Evolutionary conservation across 441 rosid genomes (phyloP), one percentile per base, ranked within the genome.

Genomic region (Populus tomentosa): DNA sequence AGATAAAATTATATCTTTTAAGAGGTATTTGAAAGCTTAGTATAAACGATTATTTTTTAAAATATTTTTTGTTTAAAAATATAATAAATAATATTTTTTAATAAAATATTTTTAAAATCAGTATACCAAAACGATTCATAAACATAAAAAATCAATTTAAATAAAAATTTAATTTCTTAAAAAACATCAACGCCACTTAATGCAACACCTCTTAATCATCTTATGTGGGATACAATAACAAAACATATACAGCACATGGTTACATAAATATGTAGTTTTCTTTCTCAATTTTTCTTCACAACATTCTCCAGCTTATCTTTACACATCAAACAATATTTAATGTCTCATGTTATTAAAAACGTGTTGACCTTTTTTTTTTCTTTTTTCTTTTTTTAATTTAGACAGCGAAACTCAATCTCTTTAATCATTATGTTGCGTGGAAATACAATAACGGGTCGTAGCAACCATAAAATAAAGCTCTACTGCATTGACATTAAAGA

Each of bases 41-140:
- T 6, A 33, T n/a, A n/a, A n/a, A 0, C 0, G 1, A 33, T 33
- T 33, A 0, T 33, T 33, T 6, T 32, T 6, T 0, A 33, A 33
- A 33, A 1, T 33, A 33, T 5, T 33, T 33, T 33, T 33, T 1
- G 0, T 1, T 32, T 1, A 33, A 0, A 33, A 33, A 33, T 33
- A 6, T 0, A 33, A 6, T 1, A 33, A 33, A 33, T 33, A 33
- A 33, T 33, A 5, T 33, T 33, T 6, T 5, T 33, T 33, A 1
- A 6, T 0, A 33, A 33, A 33, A 5, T 6, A 33, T 33, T 33
- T 33, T 33, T 1, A 33, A 33, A 33, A 33, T 33, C 35, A 33
- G 0, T 0, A 6, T 1, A 6, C 6, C 0, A 6, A 33, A 33
- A 1, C 0, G 0, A 6, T 33, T 33, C 0, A 6, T 6, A 33